Evolutionary conservation across 495 filamentous ascomycete genomes (phyloP), one percentile per base, ranked within the genome.

Genomic region (Neurospora sp.): DNA sequence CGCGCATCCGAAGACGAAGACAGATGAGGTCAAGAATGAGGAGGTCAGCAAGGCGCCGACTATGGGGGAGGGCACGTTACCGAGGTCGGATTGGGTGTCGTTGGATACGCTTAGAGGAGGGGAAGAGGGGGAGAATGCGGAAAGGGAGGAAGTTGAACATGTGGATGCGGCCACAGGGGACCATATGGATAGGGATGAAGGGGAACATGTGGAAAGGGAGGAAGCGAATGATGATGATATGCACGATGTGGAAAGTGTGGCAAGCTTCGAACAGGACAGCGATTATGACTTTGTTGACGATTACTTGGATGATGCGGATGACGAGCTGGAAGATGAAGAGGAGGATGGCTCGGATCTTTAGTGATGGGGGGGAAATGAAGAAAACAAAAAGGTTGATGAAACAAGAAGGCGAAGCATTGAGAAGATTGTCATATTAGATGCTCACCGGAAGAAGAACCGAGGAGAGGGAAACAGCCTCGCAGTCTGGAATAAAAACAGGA

Each of bases 321-420:
- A 79, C 14, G 79, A 87, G 71, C 79, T 87, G 14, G 75, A 79
- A 11, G 79, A 84, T 16, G 83, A 81, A 8, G 75, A 78, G 54
- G 78, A 80, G 6, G 54, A 66, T 37, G 54, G 14, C 54, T 35
- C 54, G 54, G 27, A 18, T 18, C 23, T 66, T 31, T 66, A 18
- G 54, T 46, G 20, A 12, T 0, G 20, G 46, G 46, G 23, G 20
- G 46, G n/a, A 23, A 23, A 12, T 23, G 46, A 23, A 54, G n/a
- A 48, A 12, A n/a, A 48, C 44, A n/a, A 11, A 48, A 48, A 48
- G n/a, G n/a, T 20, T 54, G n/a, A 54, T 23, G 46, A 23, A 23
- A 23, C 10, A 54, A 54, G n/a, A 23, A 54, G 46, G n/a, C 20
- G 46, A 54, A 54, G 46, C 10, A 54, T 11, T 23, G 4, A 10